Evolutionary conservation across 192 early-diverging fungal genomes (phyloP).

Genomic region (Oehlia diaphana): DNA sequence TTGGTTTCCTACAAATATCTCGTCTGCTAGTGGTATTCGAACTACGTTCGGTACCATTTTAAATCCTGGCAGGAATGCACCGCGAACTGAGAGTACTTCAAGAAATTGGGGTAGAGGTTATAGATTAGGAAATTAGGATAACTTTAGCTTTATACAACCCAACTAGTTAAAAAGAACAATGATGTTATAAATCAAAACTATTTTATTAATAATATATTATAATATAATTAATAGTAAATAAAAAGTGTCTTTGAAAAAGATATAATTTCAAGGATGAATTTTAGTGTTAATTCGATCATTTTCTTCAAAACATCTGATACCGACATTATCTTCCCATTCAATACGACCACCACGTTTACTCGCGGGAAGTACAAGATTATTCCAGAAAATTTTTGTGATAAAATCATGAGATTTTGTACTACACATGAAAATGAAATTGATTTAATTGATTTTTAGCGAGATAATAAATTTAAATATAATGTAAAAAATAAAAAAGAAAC

Average conservation of each 20-base stretch:
- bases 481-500: constrained; percentile 23
- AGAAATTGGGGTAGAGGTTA: constrained; percentile 19
- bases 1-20: constrained; percentile 36
- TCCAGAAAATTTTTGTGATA: constrained; percentile 12
- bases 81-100: not conserved
- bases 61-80: not conserved
- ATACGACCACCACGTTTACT: not conserved
- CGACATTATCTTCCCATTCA: not conserved
- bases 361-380: constrained; percentile 1
- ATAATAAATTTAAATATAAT: constrained; percentile 24
- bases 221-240: not conserved
- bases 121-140: not conserved
- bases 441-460: constrained; percentile 21
- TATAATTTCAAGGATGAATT: not conserved
- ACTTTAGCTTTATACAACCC: no score
- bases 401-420: constrained; percentile 7
- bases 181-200: no score
- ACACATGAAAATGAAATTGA: not conserved
- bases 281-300: constrained; percentile 3
- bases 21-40: not conserved
- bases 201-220: not conserved
- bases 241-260: no score
- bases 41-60: not conserved
- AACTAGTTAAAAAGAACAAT: no score
- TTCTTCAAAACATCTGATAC: constrained; percentile 10